Evolutionary conservation across 139 green algal genomes (phyloP).

Genomic region (Astrephomene gubernaculifera): DNA sequence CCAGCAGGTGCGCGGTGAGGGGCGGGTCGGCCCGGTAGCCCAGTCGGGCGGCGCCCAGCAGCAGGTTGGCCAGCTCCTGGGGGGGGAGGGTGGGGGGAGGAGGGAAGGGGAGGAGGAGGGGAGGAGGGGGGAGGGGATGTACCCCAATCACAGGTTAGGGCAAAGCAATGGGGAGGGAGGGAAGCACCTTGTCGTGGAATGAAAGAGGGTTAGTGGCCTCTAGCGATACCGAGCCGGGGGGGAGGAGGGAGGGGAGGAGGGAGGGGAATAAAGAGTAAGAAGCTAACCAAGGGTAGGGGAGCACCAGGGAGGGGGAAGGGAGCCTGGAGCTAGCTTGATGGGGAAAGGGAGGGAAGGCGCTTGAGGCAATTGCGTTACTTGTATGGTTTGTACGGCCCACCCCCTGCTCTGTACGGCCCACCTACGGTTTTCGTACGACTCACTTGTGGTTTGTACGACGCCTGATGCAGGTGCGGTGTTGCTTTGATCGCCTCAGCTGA

Average conservation of each 20-base stretch:
- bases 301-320: background rate
- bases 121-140: background rate
- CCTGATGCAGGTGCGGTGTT: background rate
- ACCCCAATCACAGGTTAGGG: background rate
- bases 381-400: background rate
- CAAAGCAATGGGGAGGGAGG: background rate
- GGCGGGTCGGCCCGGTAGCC: background rate
- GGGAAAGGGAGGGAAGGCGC: background rate
- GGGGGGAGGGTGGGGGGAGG: background rate
- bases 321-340: background rate
- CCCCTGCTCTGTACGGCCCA: background rate
- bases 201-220: background rate
- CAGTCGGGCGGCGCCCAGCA: constrained; percentile 12
- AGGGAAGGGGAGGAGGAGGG: background rate
- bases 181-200: background rate
- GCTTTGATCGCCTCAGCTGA: background rate
- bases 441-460: constrained; percentile 9
- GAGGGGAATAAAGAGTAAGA: background rate
- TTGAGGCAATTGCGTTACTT: no score
- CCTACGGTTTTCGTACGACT: background rate
- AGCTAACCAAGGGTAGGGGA: background rate
- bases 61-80: constrained; percentile 22
- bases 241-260: background rate
- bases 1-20: background rate
- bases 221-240: background rate